Evolutionary conservation across 192 early-diverging fungal genomes (phyloP), one percentile per base, ranked within the genome.

Genomic region (Coemansia sp.): DNA sequence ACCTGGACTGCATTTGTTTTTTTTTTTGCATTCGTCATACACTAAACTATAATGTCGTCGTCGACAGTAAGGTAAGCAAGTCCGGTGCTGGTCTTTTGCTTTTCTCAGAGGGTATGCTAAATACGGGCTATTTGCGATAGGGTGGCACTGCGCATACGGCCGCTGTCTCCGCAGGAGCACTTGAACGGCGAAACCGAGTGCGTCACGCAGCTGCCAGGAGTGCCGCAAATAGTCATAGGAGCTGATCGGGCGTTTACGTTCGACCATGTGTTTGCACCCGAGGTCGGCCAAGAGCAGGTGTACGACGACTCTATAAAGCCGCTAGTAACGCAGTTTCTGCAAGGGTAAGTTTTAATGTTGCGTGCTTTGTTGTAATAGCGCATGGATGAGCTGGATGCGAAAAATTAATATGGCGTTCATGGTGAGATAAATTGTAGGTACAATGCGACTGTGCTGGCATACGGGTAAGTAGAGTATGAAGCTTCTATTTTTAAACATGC

Each of bases 381-480:
- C 48, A 7, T 19, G 19, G 5, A 12, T 37, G 17, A n/a, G 35
- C n/a, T 10, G 19, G 22, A 7, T 32, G 15, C 22, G 41, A 43
- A 10, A 50, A 22, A 22, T 17, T 32, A 23, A 21, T 17, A 38
- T 5, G 32, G 57, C 7, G 57, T 21, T 29, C 41, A 41, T 38
- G 37, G 17, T 19, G 57, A 27, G 52, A 68, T 45, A 45, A n/a
- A 45, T 45, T 45, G 41, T 45, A 45, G 41, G 66, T 94, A 93
- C 68, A 98, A 97, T 76, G 92, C 89, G 19, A 97, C 96, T 1
- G 89, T 98, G 17, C 79, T 98, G 59, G 96, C 96, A 47, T 91
- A 92, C 82, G 91, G 93, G 39, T 92, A 98, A 83, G 75, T 59
- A 45, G 41, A 45, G 41, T 45, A n/a, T 45, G 41, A 45, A 45